phyloP scores from a whole-genome alignment of 176 grass and related monocot species.

The Lolium multiflorum region DNA sequence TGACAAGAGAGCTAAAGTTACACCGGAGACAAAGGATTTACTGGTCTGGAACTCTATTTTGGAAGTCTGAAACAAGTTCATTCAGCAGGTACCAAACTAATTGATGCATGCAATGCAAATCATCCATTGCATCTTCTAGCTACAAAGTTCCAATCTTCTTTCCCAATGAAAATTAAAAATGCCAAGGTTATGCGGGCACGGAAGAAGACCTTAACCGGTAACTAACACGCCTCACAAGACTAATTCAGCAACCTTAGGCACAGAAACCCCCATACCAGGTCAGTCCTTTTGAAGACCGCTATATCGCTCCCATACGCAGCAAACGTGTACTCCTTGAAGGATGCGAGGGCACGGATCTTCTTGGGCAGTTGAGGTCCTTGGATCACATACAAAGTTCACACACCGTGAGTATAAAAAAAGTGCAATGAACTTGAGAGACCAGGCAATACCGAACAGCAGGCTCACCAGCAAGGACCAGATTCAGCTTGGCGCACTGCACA shows the following conservation, averaged over 20 bases:
- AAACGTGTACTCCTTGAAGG: conserved; percentile 88
- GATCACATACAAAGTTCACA: conserved; percentile 11
- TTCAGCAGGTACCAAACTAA: not conserved
- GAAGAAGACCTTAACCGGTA: not conserved
- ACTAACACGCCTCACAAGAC: not conserved
- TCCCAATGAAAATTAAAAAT: not conserved
- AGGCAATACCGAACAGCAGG: not conserved
- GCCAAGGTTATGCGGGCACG: too few species aligned
- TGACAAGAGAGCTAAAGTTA: not conserved
- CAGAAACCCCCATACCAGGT: conserved; percentile 56
- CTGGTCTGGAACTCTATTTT: too few species aligned
- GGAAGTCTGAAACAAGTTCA: too few species aligned
- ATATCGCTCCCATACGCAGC: conserved; percentile 84
- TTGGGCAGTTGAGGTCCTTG: conserved; percentile 93
- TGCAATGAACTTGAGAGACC: not conserved
- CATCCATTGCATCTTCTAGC: not conserved
- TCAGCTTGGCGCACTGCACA: conserved; percentile 95
- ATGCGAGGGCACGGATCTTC: conserved; percentile 93
- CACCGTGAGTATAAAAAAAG: not conserved
- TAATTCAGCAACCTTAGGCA: not conserved
- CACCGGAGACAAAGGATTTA: not conserved
- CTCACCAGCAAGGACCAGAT: conserved; percentile 86
- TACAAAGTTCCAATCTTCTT: not conserved
- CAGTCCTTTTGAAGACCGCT: conserved; percentile 81
- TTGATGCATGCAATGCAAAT: not conserved